A percentile compares a stretch with the other conserved stretches of the same genome.
Evolutionary conservation across 1,284 basidiomycete genomes (phyloP).

Genomic region (Tremellales sp.): DNA sequence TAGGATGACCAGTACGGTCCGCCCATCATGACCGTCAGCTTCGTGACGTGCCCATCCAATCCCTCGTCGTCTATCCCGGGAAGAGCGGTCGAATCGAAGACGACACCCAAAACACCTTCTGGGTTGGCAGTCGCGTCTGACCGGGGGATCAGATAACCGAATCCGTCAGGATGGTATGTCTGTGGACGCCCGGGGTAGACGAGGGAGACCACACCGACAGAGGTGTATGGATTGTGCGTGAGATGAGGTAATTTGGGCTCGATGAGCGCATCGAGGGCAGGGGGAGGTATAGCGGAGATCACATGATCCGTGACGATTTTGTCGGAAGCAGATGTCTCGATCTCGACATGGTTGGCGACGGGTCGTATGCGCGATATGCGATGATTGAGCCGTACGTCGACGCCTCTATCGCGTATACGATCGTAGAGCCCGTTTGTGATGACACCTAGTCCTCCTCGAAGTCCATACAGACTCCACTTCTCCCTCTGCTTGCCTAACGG

Average conservation of each 20-base stretch:
- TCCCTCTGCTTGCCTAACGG: slow-evolving; percentile 34
- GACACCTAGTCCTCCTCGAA: slow-evolving; percentile 64
- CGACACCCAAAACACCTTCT: slow-evolving; percentile 64
- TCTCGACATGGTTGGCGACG: background rate
- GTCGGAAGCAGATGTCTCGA: background rate
- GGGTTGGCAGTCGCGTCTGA: slow-evolving; percentile 32
- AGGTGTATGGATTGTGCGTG: slow-evolving; percentile 41
- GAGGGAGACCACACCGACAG: slow-evolving; percentile 68
- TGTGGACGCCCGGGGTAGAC: slow-evolving; percentile 55
- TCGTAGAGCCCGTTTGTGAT: slow-evolving; percentile 60
- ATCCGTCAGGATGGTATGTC: slow-evolving; percentile 67
- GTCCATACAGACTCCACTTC: slow-evolving; percentile 39
- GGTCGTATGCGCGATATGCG: background rate
- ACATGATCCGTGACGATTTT: slow-evolving; percentile 34
- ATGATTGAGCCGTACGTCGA: slow-evolving; percentile 2
- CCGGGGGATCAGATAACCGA: slow-evolving; percentile 90
- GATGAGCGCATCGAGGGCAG: slow-evolving; percentile 16
- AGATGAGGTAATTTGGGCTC: slow-evolving; percentile 52
- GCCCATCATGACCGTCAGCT: slow-evolving; percentile 88
- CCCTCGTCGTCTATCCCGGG: slow-evolving; percentile 60
- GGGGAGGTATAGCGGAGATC: slow-evolving; percentile 29
- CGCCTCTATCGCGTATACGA: background rate
- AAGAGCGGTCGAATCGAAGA: slow-evolving; percentile 76
- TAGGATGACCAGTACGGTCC: slow-evolving; percentile 61
- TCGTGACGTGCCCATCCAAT: slow-evolving; percentile 49